phyloP scores from a whole-genome alignment of 176 grass and related monocot species.

The Phoenix roebelenii region DNA sequence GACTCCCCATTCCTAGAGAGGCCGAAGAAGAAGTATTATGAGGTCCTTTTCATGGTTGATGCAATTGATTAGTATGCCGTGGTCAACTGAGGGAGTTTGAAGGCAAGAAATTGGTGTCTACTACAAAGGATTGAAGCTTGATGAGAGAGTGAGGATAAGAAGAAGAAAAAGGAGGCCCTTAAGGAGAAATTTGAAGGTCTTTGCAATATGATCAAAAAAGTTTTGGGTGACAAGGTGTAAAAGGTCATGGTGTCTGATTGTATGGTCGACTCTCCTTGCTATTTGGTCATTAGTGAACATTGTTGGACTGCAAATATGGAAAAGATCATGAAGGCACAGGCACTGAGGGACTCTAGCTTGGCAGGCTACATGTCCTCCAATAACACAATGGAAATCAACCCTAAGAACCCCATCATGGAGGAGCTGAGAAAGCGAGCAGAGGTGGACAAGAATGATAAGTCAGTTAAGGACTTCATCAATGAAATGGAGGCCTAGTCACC shows the following conservation, averaged over 20 bases:
- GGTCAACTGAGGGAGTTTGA: conserved; percentile 9
- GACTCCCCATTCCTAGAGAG: conserved; percentile 5
- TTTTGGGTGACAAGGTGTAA: conserved; percentile 3
- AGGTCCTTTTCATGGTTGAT: conserved; percentile 15
- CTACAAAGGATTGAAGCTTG: conserved; percentile 7
- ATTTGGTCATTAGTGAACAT: neutral
- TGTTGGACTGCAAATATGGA: conserved; percentile 1
- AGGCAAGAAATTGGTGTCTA: conserved; percentile 1
- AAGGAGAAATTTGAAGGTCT: conserved; percentile 9
- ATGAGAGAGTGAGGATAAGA: conserved; percentile 1
- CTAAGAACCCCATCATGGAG: conserved; percentile 5
- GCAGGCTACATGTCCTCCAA: conserved; percentile 1
- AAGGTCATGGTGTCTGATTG: neutral
- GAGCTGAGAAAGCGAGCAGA: neutral
- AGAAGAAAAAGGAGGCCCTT: conserved; percentile 1
- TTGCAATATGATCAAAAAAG: conserved; percentile 1
- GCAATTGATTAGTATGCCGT: conserved; percentile 8
- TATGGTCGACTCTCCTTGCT: conserved; percentile 1
- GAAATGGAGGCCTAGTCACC: no score
- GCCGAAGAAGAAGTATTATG: conserved; percentile 6
- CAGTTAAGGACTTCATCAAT: neutral
- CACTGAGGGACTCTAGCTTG: neutral
- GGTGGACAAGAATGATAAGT: conserved; percentile 1
- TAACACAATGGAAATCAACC: conserved; percentile 4
- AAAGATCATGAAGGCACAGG: neutral